A percentile compares a stretch with the other conserved stretches of the same genome.
These are phyloP conservation scores for Pseudonitzschia pungens DNA, from an alignment of 108 stramenopile genomes.

Conservation along the genomic window DNA sequence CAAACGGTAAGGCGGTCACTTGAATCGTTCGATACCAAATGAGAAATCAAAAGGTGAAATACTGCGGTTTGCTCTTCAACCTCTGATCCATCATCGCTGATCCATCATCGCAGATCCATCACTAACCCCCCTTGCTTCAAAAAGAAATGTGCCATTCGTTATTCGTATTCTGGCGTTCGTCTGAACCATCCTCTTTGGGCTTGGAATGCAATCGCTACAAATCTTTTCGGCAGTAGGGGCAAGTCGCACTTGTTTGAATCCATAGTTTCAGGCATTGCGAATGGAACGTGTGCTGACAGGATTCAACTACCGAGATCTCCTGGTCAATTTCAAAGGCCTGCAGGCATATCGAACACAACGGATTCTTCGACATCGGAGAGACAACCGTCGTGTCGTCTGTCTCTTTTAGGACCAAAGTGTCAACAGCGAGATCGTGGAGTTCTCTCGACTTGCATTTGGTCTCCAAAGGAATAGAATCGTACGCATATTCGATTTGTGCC, in stretches of 20 bases:
- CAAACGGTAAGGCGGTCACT: too few relatives aligned
- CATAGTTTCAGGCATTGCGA: constrained; percentile 29
- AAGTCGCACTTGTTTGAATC: constrained; percentile 25
- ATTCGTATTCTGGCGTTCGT: too few relatives aligned
- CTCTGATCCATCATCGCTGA: constrained; percentile 5
- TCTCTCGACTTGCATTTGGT: background rate
- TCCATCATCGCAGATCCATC: constrained; percentile 20
- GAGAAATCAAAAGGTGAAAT: too few relatives aligned
- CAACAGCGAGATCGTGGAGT: constrained; percentile 1
- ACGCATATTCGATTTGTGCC: background rate
- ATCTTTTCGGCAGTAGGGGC: constrained; percentile 35
- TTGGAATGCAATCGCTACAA: constrained; percentile 1
- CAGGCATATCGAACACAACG: constrained; percentile 31
- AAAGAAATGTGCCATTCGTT: too few relatives aligned
- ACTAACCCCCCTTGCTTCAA: constrained; percentile 21
- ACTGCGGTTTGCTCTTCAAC: background rate
- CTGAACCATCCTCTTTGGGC: too few relatives aligned
- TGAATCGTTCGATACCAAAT: too few relatives aligned
- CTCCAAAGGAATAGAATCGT: background rate
- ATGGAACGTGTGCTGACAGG: constrained; percentile 27
- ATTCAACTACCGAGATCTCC: constrained; percentile 12
- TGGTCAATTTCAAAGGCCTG: constrained; percentile 18
- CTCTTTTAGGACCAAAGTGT: background rate
- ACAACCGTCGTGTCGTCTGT: constrained; percentile 1
- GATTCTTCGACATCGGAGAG: background rate